Evolutionary conservation across 768 basidiomycete species (phyloP).

Genomic region (Hirschioporus abietinus): DNA sequence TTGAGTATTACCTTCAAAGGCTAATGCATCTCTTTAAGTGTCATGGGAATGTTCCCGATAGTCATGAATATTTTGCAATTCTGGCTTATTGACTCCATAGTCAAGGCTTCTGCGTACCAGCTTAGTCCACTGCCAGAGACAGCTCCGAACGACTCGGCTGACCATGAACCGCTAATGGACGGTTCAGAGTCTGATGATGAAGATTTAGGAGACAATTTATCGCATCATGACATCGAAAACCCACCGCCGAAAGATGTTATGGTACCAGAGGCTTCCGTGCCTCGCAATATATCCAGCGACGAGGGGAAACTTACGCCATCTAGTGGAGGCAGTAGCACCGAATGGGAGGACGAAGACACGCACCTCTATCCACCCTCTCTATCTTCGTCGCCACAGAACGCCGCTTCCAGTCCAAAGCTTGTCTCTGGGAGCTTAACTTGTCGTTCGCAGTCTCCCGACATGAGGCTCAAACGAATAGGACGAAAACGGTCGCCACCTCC

Average conservation of each 20-base stretch:
- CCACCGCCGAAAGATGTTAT: conserved; percentile 21
- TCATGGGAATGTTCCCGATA: conserved; percentile 90
- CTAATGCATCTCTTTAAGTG: conserved; percentile 34
- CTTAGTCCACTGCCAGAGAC: conserved; percentile 31
- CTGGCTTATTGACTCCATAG: conserved; percentile 92
- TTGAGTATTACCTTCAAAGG: conserved; percentile 1
- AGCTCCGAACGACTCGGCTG: conserved; percentile 33
- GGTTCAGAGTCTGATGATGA: conserved; percentile 49
- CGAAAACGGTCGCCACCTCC: conserved; percentile 3
- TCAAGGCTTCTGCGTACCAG: conserved; percentile 57
- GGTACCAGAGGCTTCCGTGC: background rate
- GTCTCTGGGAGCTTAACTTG: background rate
- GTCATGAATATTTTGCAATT: conserved; percentile 89
- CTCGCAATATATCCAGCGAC: background rate
- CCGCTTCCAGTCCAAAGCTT: background rate
- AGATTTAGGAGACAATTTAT: conserved; percentile 18
- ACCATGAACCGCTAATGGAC: conserved; percentile 60
- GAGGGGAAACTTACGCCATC: conserved; percentile 3
- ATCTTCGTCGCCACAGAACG: conserved; percentile 1
- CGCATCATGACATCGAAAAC: conserved; percentile 42
- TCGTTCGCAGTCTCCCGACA: conserved; percentile 1
- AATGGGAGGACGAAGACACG: background rate
- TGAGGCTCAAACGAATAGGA: conserved; percentile 3
- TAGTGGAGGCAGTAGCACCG: background rate
- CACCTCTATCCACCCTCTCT: conserved; percentile 3